Evolutionary conservation across 2,329 filamentous ascomycete genomes (phyloP).

Genomic region (Fusarium globosum): DNA sequence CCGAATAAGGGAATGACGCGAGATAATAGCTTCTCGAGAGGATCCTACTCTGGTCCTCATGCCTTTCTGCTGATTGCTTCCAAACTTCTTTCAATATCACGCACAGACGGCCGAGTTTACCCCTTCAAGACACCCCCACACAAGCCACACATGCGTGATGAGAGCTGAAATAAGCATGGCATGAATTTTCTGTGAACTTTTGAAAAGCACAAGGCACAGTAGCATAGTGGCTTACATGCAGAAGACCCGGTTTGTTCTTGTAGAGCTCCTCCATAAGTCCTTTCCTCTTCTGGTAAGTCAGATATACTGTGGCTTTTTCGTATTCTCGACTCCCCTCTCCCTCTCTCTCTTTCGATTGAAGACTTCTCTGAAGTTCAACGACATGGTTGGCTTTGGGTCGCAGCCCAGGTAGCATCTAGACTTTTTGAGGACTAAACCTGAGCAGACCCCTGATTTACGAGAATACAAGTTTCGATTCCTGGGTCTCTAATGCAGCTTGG

Average conservation of each 20-base stretch:
- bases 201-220: background rate
- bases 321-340: conserved; percentile 2
- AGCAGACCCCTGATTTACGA: background rate
- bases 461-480: conserved; percentile 9
- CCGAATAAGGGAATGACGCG: background rate
- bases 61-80: background rate
- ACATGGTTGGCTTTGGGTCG: conserved; percentile 7
- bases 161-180: conserved; percentile 10
- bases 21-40: background rate
- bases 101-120: conserved; percentile 27
- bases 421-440: background rate
- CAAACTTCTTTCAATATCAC: background rate
- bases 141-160: conserved; percentile 26
- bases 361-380: background rate
- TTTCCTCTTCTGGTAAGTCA: background rate
- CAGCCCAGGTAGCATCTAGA: conserved; percentile 1
- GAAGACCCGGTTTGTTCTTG: background rate
- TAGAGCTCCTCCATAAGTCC: background rate
- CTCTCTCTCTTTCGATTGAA: background rate
- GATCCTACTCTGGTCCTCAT: background rate
- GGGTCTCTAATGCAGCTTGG: background rate
- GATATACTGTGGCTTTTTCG: conserved; percentile 14
- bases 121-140: conserved; percentile 19
- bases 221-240: conserved; percentile 2
- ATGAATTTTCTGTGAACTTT: background rate